Percentiles rank a stretch among this genome's conserved stretches.
Evolutionary conservation across 805 yeast genomes (phyloP).

Genomic region (Nakazawaea populi): DNA sequence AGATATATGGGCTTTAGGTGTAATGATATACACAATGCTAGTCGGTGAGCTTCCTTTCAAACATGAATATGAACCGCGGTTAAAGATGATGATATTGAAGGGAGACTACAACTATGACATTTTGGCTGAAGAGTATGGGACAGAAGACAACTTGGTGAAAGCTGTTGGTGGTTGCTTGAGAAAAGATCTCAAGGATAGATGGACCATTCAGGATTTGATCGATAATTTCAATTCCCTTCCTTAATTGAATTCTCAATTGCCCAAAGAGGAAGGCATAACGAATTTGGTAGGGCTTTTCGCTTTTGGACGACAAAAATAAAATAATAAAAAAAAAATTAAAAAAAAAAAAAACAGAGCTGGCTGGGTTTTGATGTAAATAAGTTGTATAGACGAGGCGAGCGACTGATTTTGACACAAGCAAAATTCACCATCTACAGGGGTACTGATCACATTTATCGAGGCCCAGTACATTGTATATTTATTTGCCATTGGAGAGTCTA

Average conservation of each 20-base stretch:
- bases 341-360: not conserved
- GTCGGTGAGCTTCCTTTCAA: constrained; percentile 76
- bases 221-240: not conserved
- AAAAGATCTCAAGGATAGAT: constrained; percentile 43
- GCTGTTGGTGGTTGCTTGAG: constrained; percentile 50
- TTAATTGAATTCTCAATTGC: not conserved
- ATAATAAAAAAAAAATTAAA: not conserved
- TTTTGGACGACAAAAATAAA: not conserved
- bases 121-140: constrained; percentile 35
- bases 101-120: constrained; percentile 52
- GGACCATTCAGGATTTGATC: constrained; percentile 37
- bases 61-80: constrained; percentile 76
- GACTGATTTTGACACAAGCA: too few species aligned
- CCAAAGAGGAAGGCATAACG: not conserved
- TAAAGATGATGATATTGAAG: constrained; percentile 64
- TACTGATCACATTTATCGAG: too few species aligned
- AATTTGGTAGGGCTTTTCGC: not conserved
- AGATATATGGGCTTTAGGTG: constrained; percentile 92
- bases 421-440: too few species aligned
- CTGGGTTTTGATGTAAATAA: not conserved
- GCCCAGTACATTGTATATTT: too few species aligned
- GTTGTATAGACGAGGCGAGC: not conserved
- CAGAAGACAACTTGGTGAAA: constrained; percentile 22
- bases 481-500: too few species aligned
- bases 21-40: constrained; percentile 64